Evolutionary conservation across 2,329 filamentous ascomycete genomes (phyloP).

Genomic region (Cladosporium oxysporum): DNA sequence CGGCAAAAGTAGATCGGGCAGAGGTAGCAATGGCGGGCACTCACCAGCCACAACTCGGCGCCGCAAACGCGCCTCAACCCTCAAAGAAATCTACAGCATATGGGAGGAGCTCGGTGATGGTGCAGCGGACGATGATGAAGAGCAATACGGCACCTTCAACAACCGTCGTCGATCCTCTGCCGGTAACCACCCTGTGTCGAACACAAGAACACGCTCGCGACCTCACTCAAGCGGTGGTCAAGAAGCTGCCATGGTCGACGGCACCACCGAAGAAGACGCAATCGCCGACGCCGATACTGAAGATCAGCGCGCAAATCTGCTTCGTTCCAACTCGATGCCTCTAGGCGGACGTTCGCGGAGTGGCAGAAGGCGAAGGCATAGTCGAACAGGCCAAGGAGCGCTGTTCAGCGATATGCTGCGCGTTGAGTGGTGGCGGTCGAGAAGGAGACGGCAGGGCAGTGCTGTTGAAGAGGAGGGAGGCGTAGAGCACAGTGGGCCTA

Average conservation of each 20-base stretch:
- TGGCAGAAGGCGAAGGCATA: conserved; percentile 20
- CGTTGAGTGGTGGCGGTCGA: conserved; percentile 33
- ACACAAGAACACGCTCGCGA: conserved; percentile 20
- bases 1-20: conserved; percentile 2
- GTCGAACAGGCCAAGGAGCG: conserved; percentile 30
- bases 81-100: conserved; percentile 36
- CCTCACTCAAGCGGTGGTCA: conserved; percentile 25
- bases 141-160: conserved; percentile 30
- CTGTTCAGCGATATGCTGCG: conserved; percentile 36
- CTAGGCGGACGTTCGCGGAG: conserved; percentile 2
- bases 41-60: conserved; percentile 25
- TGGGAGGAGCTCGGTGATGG: conserved; percentile 36
- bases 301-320: conserved; percentile 13
- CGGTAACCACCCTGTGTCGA: conserved; percentile 22
- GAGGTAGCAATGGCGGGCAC: conserved; percentile 16
- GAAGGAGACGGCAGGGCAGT: conserved; percentile 14
- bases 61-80: conserved; percentile 35
- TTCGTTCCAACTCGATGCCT: conserved; percentile 5
- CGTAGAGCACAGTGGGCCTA: background rate
- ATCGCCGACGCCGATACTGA: conserved; percentile 10
- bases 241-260: background rate
- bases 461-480: conserved; percentile 8
- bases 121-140: conserved; percentile 21
- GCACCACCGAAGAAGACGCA: background rate
- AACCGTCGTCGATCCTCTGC: background rate